A percentile compares a stretch with the other conserved stretches of the same genome.
These are phyloP conservation scores for Fusarium sublunatum DNA, from an alignment of 2,329 filamentous ascomycete genomes.

Conservation along the genomic window DNA sequence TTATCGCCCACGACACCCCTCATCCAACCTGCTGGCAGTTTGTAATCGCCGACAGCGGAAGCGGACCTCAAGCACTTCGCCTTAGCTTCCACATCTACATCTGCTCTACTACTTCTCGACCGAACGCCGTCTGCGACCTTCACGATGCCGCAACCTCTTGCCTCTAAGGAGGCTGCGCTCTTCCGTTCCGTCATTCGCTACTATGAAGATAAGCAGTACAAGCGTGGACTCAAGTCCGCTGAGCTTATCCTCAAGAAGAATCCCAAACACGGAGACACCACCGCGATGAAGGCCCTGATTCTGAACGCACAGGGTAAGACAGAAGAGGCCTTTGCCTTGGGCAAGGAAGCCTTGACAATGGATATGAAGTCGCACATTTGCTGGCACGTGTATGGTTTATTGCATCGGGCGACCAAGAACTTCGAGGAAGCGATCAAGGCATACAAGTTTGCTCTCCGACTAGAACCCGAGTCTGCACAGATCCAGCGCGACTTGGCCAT, in stretches of 20 bases:
- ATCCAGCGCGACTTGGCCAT: slow-evolving; percentile 95
- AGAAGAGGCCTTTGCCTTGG: slow-evolving; percentile 92
- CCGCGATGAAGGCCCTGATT: slow-evolving; percentile 98
- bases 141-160: slow-evolving; percentile 77
- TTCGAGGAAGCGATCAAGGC: slow-evolving; percentile 99
- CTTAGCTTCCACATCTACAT: slow-evolving; percentile 5
- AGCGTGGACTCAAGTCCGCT: slow-evolving; percentile 90
- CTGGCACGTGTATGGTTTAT: slow-evolving; percentile 97
- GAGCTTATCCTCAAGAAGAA: slow-evolving; percentile 96
- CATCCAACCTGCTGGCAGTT: slow-evolving; percentile 30
- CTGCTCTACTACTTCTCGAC: neutral
- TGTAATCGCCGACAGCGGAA: slow-evolving; percentile 31
- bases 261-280: slow-evolving; percentile 96
- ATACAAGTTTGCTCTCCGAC: slow-evolving; percentile 92
- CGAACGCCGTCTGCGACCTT: slow-evolving; percentile 1
- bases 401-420: slow-evolving; percentile 95
- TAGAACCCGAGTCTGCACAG: slow-evolving; percentile 93
- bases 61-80: slow-evolving; percentile 14
- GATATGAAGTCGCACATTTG: slow-evolving; percentile 99
- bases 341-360: slow-evolving; percentile 90
- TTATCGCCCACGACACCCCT: slow-evolving; percentile 33
- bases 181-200: slow-evolving; percentile 95
- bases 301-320: slow-evolving; percentile 92
- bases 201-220: slow-evolving; percentile 99
- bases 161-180: slow-evolving; percentile 90